Conservation (phyloP, 257 asterid species). For the Nicotiana obtusifolia region DNA sequence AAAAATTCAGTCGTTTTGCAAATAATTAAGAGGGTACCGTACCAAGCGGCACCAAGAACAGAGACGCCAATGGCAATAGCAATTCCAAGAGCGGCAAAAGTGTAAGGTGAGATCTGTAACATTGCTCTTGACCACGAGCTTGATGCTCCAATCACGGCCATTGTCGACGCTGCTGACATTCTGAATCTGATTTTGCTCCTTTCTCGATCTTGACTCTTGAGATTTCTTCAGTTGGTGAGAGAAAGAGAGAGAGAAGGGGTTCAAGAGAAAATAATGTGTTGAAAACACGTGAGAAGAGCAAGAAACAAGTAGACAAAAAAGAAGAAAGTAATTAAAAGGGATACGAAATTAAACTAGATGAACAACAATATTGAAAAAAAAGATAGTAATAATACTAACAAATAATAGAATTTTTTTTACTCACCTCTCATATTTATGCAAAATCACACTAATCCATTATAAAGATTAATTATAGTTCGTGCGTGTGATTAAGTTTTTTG, state of each 20-base stretch:
- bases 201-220: background rate
- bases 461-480: no score
- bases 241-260: background rate
- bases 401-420: no score
- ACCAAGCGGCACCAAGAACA: conserved; percentile 31
- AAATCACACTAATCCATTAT: no score
- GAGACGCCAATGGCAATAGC: conserved; percentile 27
- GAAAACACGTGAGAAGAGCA: background rate
- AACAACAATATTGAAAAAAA: no score
- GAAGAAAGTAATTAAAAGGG: no score
- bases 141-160: conserved; percentile 8
- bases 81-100: conserved; percentile 27
- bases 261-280: background rate
- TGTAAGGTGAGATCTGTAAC: conserved; percentile 24
- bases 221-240: background rate
- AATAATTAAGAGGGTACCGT: background rate
- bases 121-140: conserved; percentile 24
- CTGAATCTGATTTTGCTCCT: background rate
- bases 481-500: no score
- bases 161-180: conserved; percentile 5
- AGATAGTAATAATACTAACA: no score
- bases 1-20: background rate
- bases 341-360: no score
- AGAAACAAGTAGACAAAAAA: no score
- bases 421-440: no score